Evolutionary conservation across 345 rosid species (phyloP).

Genomic region (Syzygium oleosum): DNA sequence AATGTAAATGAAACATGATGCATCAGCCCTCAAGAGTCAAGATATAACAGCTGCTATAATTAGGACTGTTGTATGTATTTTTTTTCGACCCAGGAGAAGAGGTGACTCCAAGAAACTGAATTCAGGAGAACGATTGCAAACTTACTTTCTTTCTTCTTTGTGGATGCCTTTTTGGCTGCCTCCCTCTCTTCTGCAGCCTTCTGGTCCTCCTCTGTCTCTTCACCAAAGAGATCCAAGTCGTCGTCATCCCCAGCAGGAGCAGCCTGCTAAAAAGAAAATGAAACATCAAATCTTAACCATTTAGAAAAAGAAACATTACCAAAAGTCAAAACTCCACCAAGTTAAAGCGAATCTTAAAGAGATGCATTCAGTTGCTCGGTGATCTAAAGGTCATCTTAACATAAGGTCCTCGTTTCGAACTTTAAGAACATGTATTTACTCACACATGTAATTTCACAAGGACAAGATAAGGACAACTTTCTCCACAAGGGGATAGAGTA

Average conservation of each 20-base stretch:
- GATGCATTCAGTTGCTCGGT: neutral
- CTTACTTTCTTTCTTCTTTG: constrained; percentile 6
- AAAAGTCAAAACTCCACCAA: neutral
- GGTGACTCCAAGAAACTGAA: neutral
- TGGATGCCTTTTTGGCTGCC: constrained; percentile 53
- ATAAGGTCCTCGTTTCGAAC: neutral
- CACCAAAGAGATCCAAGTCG: constrained; percentile 89
- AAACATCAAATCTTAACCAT: neutral
- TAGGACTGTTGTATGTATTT: neutral
- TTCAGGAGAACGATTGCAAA: neutral
- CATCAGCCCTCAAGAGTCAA: neutral
- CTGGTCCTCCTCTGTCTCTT: constrained; percentile 95
- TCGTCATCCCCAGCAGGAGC: constrained; percentile 67
- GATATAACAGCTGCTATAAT: neutral
- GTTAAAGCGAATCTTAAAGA: neutral
- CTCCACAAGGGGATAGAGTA: neutral
- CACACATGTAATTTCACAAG: neutral
- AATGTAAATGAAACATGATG: neutral
- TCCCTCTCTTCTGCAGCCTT: constrained; percentile 91
- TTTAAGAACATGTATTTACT: neutral
- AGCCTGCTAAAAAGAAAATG: constrained; percentile 9
- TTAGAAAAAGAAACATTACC: neutral
- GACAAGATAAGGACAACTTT: neutral
- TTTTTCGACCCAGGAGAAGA: neutral
- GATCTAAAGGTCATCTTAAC: neutral